A percentile compares a stretch with the other conserved stretches of the same genome.
Conservation (phyloP, 2,329 filamentous ascomycete species). For the Didymella lethalis region DNA sequence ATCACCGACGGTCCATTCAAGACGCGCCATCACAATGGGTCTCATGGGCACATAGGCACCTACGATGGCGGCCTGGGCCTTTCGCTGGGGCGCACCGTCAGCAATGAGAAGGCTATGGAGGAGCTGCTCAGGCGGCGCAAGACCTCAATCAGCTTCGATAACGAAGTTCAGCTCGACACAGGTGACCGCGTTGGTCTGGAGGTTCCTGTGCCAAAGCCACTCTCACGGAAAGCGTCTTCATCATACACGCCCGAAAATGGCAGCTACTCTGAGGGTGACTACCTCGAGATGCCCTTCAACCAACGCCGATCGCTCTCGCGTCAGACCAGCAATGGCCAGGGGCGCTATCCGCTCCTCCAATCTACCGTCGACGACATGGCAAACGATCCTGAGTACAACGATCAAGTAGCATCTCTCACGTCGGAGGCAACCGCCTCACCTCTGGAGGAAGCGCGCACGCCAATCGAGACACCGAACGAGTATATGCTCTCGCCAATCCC, state of each 20-base stretch:
- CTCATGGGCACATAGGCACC: slow-evolving; percentile 26
- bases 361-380: slow-evolving; percentile 46
- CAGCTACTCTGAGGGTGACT: slow-evolving; percentile 46
- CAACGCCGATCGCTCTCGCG: slow-evolving; percentile 29
- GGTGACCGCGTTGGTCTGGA: slow-evolving; percentile 50
- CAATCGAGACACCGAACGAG: slow-evolving; percentile 45
- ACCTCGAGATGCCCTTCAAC: slow-evolving; percentile 41
- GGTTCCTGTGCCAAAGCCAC: slow-evolving; percentile 48
- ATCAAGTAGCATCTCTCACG: slow-evolving; percentile 53
- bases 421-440: slow-evolving; percentile 54
- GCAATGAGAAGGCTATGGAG: slow-evolving; percentile 39
- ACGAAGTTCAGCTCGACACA: slow-evolving; percentile 52
- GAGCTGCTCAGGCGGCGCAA: slow-evolving; percentile 44
- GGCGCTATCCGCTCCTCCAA: slow-evolving; percentile 48
- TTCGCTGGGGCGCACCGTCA: slow-evolving; percentile 32
- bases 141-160: slow-evolving; percentile 53
- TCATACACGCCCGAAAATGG: slow-evolving; percentile 37
- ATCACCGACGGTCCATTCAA: slow-evolving; percentile 31
- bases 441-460: slow-evolving; percentile 51
- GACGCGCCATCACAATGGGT: slow-evolving; percentile 27
- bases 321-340: slow-evolving; percentile 36
- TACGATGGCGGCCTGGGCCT: slow-evolving; percentile 33
- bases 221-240: slow-evolving; percentile 24
- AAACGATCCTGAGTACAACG: slow-evolving; percentile 37
- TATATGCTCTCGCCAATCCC: slow-evolving; percentile 48